Evolutionary conservation across 352 stramenopile species (phyloP), one percentile per base, ranked within the genome.

Genomic region (Phytophthora podocarpi): DNA sequence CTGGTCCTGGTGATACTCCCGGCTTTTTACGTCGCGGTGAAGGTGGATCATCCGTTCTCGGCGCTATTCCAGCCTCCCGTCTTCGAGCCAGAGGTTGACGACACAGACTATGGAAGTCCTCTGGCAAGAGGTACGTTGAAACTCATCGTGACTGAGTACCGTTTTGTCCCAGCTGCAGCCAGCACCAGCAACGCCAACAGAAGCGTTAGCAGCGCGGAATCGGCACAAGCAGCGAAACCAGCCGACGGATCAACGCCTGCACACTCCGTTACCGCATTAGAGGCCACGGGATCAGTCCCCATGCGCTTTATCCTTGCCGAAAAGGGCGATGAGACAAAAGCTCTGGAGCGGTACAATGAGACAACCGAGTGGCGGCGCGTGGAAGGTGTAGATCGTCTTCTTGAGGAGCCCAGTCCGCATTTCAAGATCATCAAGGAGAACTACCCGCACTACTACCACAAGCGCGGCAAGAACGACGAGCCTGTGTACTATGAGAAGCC

Each of bases 391-490:
- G 86, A 95, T 67, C 56, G 20, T 6, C 93, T 97, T 34, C 78
- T 97, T 30, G 65, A 69, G 15, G 52, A 74, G 12, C 78, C 86
- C 28, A 89, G 64, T 41, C 83, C 78, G 39, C 68, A 89, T 45
- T 96, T 95, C 48, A 75, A 86, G 47, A 82, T 79, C 26, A 97
- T 97, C 72, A 97, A 97, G 65, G 68, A 86, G 20, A 95, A 97
- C 69, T 97, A 97, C 70, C 88, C 90, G 37, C 88, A 96, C 46
- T 97, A 89, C 62, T 96, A 95, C 71, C 83, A 95, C 77, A 95
- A 95, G 61, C 80, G 83, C 31, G 85, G 85, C 41, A 88, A 89
- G 32, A 69, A 93, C 15, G 72, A 67, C 28, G 85, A 95, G 59
- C 85, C 87, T 9, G 85, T 95, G 60, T 96, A 96, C 76, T 95